Base-by-base conservation (phyloP, 2,329 filamentous ascomycete species). In the Ramichloridium luteum region DNA sequence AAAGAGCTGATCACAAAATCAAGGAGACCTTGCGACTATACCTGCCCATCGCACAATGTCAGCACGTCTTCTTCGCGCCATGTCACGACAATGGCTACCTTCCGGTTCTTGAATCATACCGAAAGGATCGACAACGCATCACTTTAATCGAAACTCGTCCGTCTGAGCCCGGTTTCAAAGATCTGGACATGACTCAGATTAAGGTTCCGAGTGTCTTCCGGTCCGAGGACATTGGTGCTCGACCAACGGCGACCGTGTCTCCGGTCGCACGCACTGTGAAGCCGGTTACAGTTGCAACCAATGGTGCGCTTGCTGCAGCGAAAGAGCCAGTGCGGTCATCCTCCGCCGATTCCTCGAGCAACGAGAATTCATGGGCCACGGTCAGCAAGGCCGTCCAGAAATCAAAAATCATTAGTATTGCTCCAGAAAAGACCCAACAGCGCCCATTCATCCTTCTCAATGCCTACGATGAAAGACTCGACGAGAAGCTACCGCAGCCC, bases 71-170 rank as follows among this genome's bases (percentile, higher is more conserved):
- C 40, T 65, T 66, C 37, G 61, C 59, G 13, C 61, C 60, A 5
- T 62, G 59, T 37, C 59, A 62, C 34, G 62, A 66, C 44, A 58
- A 59, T 29, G 60, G 61, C 17, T 64, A 56, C 31, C 51, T 65
- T 17, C 51, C 59, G 13, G 59, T 59, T 15, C 53, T 66, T 29
- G 61, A 64, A 30, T 53, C 57, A 9, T 64, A 62, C 47, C 60
- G 60, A 30, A 55, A 60, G 37, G 55, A 65, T 32, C 50, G 55
- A 14, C 45, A 51, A 16, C 56, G 56, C 3, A 57, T 66, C 30
- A 63, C 61, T 3, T 47, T 67, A 13, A 51, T 67, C 27, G 60
- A 65, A 35, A 59, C 61, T 1, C 55, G 57, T 10, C 56, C 60
- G 4, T 51, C 55, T 4, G 53, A 58, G 36, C 47, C 47, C 30